Base-by-base conservation (phyloP, 2,329 filamentous ascomycete genomes). In the Zasmidium cellare region DNA sequence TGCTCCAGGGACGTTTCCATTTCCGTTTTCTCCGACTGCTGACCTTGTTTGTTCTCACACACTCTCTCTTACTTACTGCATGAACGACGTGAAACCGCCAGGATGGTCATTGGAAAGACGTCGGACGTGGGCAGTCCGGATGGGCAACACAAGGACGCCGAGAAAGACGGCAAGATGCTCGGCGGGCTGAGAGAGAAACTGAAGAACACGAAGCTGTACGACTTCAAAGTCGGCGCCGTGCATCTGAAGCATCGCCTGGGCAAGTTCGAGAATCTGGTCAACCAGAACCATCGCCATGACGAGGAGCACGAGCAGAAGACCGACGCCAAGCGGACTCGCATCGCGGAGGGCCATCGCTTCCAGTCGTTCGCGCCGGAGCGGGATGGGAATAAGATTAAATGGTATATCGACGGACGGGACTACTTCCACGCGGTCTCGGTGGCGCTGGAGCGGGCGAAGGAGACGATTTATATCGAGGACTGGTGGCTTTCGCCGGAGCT, bases 401-500 rank as follows among this genome's bases (percentile, higher is more conserved):
- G 93, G 92, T 97, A 97, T 75, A 91, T 97, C 11, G 94, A 97
- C 72, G 94, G 92, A 2, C 83, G 92, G 60, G 90, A 97, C 76
- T 99, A 99, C 75, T 96, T 94, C 74, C 96, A 92, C 72, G 88
- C 94, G 18, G 92, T 99, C 11, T 96, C 92, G 0, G 86, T 88
- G 31, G 93, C 92, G 0, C 81, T 97, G n/a, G 92, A 97, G 63
- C 82, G 87, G 59, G 94, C 94, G 38, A 89, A 89, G 69, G 93
- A 97, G 76, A 88, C 89, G 47, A 97, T 99, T 67, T 99, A 97
- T 75, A 96, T 99, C 65, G 89, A 83, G 59, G 94, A 97, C 71
- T 99, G 93, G 94, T 97, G 94, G 94, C 79, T 97, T 14, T 96
- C 90, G 2, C 94, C 91, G 0, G 90, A 94, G 74, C 76, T 94